These are phyloP conservation scores for Fusarium pseudonygamai DNA, from an alignment of 2,329 filamentous ascomycete genomes.

Conservation along the genomic window DNA sequence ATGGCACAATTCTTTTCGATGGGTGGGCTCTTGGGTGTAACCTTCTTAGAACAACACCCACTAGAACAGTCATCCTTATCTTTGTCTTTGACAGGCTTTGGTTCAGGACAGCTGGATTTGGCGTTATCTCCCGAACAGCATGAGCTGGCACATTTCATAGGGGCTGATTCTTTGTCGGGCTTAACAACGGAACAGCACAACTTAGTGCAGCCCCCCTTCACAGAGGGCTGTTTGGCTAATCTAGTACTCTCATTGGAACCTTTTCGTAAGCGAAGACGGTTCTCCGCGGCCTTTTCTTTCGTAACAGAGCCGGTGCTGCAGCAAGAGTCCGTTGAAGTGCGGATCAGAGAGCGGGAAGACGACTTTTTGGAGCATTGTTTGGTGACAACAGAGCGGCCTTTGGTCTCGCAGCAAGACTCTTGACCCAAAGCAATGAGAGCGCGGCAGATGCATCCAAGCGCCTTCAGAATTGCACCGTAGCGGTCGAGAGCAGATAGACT, in stretches of 20 bases:
- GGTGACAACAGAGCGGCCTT: slow-evolving; percentile 38
- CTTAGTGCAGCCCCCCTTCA: slow-evolving; percentile 15
- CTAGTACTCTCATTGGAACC: slow-evolving; percentile 14
- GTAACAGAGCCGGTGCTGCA: slow-evolving; percentile 28
- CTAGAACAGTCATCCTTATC: neutral
- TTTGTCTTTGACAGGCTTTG: neutral
- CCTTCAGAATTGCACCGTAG: slow-evolving; percentile 56
- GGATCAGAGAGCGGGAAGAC: slow-evolving; percentile 18
- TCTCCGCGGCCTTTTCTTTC: slow-evolving; percentile 17
- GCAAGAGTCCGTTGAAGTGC: slow-evolving; percentile 42
- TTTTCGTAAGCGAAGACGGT: slow-evolving; percentile 20
- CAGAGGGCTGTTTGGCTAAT: neutral
- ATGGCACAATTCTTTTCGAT: neutral
- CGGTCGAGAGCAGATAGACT: slow-evolving; percentile 46
- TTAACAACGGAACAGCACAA: slow-evolving; percentile 22
- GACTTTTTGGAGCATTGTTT: slow-evolving; percentile 41
- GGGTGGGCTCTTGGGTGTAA: neutral
- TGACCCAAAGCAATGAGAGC: slow-evolving; percentile 61
- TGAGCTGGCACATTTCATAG: neutral
- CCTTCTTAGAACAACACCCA: slow-evolving; percentile 17
- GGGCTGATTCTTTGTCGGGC: neutral
- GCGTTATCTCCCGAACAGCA: neutral
- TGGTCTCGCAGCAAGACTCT: slow-evolving; percentile 59
- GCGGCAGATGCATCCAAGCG: slow-evolving; percentile 64
- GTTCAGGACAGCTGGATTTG: neutral